phyloP scores from a whole-genome alignment of 129 eudicot genomes.

The Helichrysum umbraculigerum region DNA sequence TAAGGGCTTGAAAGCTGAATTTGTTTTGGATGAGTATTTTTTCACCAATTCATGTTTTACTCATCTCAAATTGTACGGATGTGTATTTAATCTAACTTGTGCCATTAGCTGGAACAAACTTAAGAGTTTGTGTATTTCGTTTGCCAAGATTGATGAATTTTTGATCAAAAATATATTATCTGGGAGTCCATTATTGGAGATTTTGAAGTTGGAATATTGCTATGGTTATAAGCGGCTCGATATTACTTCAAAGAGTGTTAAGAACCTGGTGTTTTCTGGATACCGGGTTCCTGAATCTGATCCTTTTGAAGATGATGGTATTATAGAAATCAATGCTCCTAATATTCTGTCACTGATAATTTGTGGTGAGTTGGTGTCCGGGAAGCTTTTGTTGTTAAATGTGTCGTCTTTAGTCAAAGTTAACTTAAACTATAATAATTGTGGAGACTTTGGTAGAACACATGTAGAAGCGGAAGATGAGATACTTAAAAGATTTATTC shows the following conservation, averaged over 20 bases:
- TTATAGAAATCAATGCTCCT: neutral
- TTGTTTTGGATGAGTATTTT: constrained; percentile 8
- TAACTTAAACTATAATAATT: neutral
- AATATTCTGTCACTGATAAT: neutral
- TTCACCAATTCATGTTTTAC: no score
- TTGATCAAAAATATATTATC: neutral
- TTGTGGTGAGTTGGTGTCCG: neutral
- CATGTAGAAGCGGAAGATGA: neutral
- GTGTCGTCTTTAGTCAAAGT: neutral
- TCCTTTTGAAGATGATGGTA: neutral
- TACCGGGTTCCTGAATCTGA: neutral
- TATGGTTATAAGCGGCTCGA: neutral
- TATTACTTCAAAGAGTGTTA: constrained; percentile 3
- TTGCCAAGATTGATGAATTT: no score
- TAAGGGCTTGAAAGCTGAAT: neutral
- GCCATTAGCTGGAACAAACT: no score
- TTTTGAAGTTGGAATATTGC: neutral
- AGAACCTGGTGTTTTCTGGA: neutral
- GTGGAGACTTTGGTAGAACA: no score
- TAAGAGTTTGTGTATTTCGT: no score
- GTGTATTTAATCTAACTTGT: no score
- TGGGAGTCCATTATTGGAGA: neutral
- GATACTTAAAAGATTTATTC: neutral
- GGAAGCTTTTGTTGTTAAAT: neutral
- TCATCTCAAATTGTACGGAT: no score